Evolutionary conservation across 1,139 yeast genomes (phyloP), one percentile per base, ranked within the genome.

Genomic region (Sugiyamaella neomexicana): DNA sequence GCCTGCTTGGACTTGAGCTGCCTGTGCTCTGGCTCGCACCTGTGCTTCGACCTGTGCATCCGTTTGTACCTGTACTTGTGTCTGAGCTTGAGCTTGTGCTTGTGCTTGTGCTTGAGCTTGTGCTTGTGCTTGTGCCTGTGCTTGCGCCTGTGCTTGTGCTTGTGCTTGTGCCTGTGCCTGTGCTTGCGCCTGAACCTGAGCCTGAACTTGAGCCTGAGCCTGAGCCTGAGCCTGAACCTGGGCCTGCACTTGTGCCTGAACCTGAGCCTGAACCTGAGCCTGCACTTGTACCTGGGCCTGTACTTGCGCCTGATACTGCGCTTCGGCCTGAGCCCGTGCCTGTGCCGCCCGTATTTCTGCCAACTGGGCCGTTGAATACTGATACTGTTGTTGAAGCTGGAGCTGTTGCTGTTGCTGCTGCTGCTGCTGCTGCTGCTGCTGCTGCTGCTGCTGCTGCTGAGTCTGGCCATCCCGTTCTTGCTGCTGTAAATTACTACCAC

Each of bases 321-420:
- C n/a, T n/a, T n/a, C n/a, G n/a, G n/a, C n/a, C n/a, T n/a, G n/a
- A n/a, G n/a, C n/a, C n/a, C n/a, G n/a, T n/a, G n/a, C n/a, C n/a
- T n/a, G n/a, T n/a, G n/a, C 43, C 3, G 46, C 46, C 17, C 31
- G 38, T 10, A 43, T 13, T 17, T 43, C 38, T 31, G 37, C 38
- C 16, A 43, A 12, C 20, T 43, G 38, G 13, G 25, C 37, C 2
- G 37, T 38, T 2, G 38, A 15, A 20, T 43, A 43, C 27, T 43
- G 46, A 31, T 43, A 43, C 38, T 16, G 55, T 17, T 48, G 54
- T 42, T 53, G 55, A 7, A 44, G 52, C n/a, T 60, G 62, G 16
- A 46, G 53, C 27, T 53, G 56, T 17, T 44, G 53, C 13, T 32
- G 53, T 12, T 52, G 59, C 36, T 37, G 50, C 44, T 40, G 46